Evolutionary conservation across 208 protist species (phyloP).

Genomic region (Novymonas esmeraldas): DNA sequence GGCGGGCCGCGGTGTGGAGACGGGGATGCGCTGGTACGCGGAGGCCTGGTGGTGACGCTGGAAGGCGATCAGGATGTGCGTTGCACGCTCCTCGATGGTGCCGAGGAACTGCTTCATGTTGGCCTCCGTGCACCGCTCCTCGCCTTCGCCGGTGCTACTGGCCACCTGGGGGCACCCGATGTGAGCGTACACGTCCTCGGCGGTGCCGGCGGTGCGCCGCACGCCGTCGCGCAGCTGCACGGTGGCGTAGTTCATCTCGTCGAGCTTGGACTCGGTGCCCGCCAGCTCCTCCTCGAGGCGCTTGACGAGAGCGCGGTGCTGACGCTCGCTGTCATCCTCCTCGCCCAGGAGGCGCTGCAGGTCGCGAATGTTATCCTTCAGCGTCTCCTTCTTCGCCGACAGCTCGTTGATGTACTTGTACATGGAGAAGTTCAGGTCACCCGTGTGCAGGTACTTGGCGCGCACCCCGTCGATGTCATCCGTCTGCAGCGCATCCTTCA

Average conservation of each 20-base stretch:
- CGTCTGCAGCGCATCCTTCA: constrained; percentile 77
- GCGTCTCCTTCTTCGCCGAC: constrained; percentile 86
- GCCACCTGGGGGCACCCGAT: constrained; percentile 62
- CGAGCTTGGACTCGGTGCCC: constrained; percentile 80
- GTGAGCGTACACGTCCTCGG: constrained; percentile 78
- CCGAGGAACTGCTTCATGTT: constrained; percentile 90
- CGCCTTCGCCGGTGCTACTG: constrained; percentile 20
- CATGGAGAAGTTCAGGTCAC: constrained; percentile 96
- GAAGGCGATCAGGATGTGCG: constrained; percentile 73
- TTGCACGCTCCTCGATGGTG: constrained; percentile 90
- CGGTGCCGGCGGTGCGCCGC: constrained; percentile 58
- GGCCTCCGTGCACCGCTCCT: constrained; percentile 75
- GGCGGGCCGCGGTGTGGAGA: constrained; percentile 4
- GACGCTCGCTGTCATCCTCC: constrained; percentile 74
- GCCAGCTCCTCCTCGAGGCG: constrained; percentile 90
- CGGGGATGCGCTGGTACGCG: constrained; percentile 7
- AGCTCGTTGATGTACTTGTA: constrained; percentile 97
- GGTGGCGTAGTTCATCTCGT: constrained; percentile 57
- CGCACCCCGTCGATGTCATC: constrained; percentile 89
- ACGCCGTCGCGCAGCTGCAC: constrained; percentile 65
- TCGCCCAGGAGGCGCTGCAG: constrained; percentile 82
- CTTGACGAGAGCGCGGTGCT: constrained; percentile 82
- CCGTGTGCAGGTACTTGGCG: constrained; percentile 83
- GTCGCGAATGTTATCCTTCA: constrained; percentile 88
- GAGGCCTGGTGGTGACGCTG: constrained; percentile 46